These are phyloP conservation scores for Aspergillus piperis DNA, from an alignment of 2,329 filamentous ascomycete species.

Conservation along the genomic window DNA sequence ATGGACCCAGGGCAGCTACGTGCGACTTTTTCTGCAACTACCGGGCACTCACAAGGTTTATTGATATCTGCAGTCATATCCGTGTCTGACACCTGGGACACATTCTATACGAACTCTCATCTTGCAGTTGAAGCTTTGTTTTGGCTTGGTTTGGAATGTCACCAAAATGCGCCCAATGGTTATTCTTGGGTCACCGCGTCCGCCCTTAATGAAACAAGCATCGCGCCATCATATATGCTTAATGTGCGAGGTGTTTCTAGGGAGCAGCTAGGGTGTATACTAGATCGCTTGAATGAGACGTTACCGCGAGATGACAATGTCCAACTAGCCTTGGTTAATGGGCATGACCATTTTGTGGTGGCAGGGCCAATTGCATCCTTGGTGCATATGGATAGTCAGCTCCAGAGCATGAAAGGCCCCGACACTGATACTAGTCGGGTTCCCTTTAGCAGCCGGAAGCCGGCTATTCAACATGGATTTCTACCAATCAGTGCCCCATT, in stretches of 20 bases:
- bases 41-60: constrained; percentile 45
- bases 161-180: constrained; percentile 15
- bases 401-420: constrained; percentile 2
- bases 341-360: constrained; percentile 20
- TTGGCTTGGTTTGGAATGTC: constrained; percentile 21
- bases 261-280: not conserved
- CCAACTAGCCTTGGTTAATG: constrained; percentile 17
- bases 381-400: constrained; percentile 12
- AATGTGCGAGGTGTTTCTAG: constrained; percentile 16
- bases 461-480: constrained; percentile 31
- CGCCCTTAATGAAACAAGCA: not conserved
- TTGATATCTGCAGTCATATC: constrained; percentile 39
- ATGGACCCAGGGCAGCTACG: constrained; percentile 34
- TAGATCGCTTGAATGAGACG: constrained; percentile 11
- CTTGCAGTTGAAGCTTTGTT: constrained; percentile 33
- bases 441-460: constrained; percentile 36
- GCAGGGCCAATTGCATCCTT: constrained; percentile 20
- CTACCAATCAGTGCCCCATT: constrained; percentile 47
- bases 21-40: constrained; percentile 25
- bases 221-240: constrained; percentile 19
- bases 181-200: not conserved
- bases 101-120: constrained; percentile 30
- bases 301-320: constrained; percentile 1
- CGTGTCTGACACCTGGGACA: constrained; percentile 35
- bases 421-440: constrained; percentile 22